Base-by-base conservation (phyloP, 208 protist species). In the Strigomonas culicis region DNA sequence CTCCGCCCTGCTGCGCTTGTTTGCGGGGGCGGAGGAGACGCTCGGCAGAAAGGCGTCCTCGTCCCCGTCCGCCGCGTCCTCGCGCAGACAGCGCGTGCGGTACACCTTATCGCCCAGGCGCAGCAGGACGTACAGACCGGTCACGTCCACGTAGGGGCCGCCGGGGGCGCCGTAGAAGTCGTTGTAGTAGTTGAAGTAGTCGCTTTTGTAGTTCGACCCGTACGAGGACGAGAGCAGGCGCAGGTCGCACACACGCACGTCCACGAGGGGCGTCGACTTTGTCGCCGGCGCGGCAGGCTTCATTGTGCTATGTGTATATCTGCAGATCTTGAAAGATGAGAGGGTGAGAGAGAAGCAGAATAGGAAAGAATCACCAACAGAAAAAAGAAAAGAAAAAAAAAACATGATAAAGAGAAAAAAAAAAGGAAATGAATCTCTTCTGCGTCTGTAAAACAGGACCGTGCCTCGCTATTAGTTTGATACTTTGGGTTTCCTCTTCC, bases 111-210 rank as follows among this genome's bases (percentile, higher is more conserved):
- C 46, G 31, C 71, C 77, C 19, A 75, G 58, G 34, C 84, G 80
- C 25, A 80, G 51, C n/a, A 91, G 72, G 17, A 87, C 61, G 63
- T 91, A 91, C 17, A 91, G 59, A 11, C 84, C 84, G 4, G 65
- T 53, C 10, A 57, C 44, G 59, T 50, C 67, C 58, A 51, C 22
- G 15, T 51, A 39, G 4, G 4, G 34, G 34, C 34, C 34, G 4
- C 7, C 34, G 7, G 34, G 4, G 7, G 4, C 7, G 34, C 34
- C 34, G 34, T 39, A 39, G 34, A 39, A 39, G 34, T 39, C 34
- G 34, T 39, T 39, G 34, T 39, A 39, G 10, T 39, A 39, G 34
- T 39, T 39, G 10, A 39, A 39, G 10, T 39, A 39, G 34, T 39
- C 34, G 34, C 10, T 39, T 39, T 39, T 39, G 10, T 13, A 39